These are phyloP conservation scores for Boletus edulis DNA, from an alignment of 768 basidiomycete genomes.

Conservation along the genomic window DNA sequence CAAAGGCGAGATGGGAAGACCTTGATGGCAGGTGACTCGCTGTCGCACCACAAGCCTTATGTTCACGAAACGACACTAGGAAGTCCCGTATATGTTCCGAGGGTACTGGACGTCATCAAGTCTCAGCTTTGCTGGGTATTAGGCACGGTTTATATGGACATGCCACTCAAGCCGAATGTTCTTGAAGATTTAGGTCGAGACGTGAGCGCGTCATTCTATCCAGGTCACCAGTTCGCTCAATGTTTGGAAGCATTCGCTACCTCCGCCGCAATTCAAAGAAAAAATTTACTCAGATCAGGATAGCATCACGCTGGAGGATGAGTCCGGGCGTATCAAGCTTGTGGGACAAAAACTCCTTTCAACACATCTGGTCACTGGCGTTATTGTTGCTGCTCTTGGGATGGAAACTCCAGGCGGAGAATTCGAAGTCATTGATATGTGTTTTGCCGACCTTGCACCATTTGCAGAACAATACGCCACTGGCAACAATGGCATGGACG, in stretches of 20 bases:
- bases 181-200: slow-evolving; percentile 92
- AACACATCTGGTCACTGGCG: slow-evolving; percentile 79
- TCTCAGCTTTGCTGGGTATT: slow-evolving; percentile 86
- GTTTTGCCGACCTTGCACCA: slow-evolving; percentile 80
- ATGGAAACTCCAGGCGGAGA: slow-evolving; percentile 88
- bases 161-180: slow-evolving; percentile 99
- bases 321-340: slow-evolving; percentile 87
- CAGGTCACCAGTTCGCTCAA: slow-evolving; percentile 2
- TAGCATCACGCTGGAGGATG: slow-evolving; percentile 89
- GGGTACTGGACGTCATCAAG: slow-evolving; percentile 85
- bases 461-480: slow-evolving; percentile 24
- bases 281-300: slow-evolving; percentile 82
- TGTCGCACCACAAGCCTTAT: not conserved
- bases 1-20: slow-evolving; percentile 48
- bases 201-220: slow-evolving; percentile 47
- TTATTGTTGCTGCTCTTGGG: slow-evolving; percentile 87
- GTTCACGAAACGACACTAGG: slow-evolving; percentile 40
- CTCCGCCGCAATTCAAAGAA: slow-evolving; percentile 69
- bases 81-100: slow-evolving; percentile 64
- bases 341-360: slow-evolving; percentile 70
- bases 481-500: slow-evolving; percentile 53
- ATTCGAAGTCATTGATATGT: slow-evolving; percentile 90
- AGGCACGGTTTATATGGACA: slow-evolving; percentile 97
- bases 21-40: slow-evolving; percentile 36
- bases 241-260: slow-evolving; percentile 73